phyloP scores from a whole-genome alignment of 306 rosid species.

The Cucumis cinereus region DNA sequence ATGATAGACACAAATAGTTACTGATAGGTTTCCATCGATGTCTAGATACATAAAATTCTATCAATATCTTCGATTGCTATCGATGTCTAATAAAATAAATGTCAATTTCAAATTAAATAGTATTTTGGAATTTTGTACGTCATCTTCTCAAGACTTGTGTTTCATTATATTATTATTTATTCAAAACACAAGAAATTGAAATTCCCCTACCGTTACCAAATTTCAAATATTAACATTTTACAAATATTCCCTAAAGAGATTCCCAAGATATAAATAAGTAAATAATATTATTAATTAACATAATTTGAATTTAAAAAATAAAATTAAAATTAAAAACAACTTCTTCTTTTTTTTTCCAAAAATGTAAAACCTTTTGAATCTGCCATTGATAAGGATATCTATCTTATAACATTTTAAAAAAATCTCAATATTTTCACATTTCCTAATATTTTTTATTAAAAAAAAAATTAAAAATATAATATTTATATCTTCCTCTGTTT shows the following conservation, averaged over 20 bases:
- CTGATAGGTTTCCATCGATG: too few species aligned
- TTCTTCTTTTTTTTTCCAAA: neutral
- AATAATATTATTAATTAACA: neutral
- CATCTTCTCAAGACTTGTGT: neutral
- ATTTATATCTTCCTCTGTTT: neutral
- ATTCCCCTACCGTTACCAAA: neutral
- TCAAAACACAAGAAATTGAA: neutral
- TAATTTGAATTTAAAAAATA: neutral
- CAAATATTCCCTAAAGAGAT: neutral
- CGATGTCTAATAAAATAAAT: too few species aligned
- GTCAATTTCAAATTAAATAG: neutral
- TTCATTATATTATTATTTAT: neutral
- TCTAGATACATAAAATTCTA: too few species aligned
- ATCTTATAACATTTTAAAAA: neutral
- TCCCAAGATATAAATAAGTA: neutral
- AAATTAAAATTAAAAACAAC: neutral
- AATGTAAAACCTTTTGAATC: neutral
- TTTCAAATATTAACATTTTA: neutral
- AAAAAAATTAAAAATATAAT: too few species aligned
- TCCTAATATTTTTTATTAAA: too few species aligned
- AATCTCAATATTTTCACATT: neutral
- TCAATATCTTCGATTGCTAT: too few species aligned
- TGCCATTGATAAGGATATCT: slow-evolving; percentile 3
- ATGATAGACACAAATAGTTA: too few species aligned
- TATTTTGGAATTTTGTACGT: neutral